phyloP scores from a whole-genome alignment of 306 rosid genomes.

The Cucurbita argyrosperma region DNA sequence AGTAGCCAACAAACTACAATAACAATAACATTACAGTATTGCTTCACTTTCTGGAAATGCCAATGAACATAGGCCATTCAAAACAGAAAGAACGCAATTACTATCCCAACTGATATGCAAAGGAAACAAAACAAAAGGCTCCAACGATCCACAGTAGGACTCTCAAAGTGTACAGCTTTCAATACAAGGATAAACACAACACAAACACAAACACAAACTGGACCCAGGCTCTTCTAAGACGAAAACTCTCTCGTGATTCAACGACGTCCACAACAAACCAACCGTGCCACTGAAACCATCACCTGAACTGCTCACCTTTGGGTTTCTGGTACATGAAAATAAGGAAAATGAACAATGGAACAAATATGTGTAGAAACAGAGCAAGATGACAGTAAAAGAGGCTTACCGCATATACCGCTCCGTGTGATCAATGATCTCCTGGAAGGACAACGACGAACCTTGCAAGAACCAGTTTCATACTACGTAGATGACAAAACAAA shows the following conservation, averaged over 20 bases:
- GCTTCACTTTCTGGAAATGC: background rate
- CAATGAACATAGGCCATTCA: background rate
- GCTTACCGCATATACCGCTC: background rate
- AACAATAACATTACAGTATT: background rate
- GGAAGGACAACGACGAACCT: background rate
- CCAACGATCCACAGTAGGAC: slow-evolving; percentile 3
- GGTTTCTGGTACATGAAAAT: background rate
- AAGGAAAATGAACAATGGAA: background rate
- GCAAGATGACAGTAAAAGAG: background rate
- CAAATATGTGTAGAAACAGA: no score
- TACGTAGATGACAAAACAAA: background rate
- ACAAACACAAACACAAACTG: background rate
- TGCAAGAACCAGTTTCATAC: background rate
- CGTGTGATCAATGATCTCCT: background rate
- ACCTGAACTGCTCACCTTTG: background rate
- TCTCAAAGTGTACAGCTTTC: background rate
- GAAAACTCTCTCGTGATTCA: background rate
- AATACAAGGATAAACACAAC: background rate
- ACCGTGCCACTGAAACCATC: background rate
- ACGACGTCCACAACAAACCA: background rate
- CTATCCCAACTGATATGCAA: background rate
- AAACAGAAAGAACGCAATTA: background rate
- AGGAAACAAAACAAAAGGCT: background rate
- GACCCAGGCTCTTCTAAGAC: background rate
- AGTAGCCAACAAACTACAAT: background rate